phyloP scores from a whole-genome alignment of 1,139 yeast genomes.

The Nakaseomyces glabratus region DNA sequence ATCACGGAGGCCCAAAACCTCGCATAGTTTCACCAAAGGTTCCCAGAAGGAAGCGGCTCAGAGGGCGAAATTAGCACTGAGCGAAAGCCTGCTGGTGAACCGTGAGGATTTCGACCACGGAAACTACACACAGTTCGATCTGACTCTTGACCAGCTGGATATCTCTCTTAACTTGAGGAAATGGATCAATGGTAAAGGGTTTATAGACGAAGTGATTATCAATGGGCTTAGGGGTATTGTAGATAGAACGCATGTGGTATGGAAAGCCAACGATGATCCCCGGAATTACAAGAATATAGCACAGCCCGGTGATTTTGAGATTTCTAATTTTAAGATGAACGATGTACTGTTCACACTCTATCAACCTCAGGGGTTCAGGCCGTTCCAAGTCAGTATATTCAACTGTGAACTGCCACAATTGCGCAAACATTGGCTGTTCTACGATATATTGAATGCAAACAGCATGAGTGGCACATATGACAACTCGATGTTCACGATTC shows the following conservation, averaged over 20 bases:
- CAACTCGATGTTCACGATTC: slow-evolving; percentile 84
- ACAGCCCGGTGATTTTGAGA: slow-evolving; percentile 86
- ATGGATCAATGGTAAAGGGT: slow-evolving; percentile 88
- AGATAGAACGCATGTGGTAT: slow-evolving; percentile 77
- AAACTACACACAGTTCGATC: slow-evolving; percentile 88
- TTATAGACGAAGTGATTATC: slow-evolving; percentile 70
- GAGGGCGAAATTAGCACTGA: slow-evolving; percentile 27
- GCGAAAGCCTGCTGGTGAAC: slow-evolving; percentile 24
- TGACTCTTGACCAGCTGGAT: slow-evolving; percentile 78
- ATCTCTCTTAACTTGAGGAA: slow-evolving; percentile 71
- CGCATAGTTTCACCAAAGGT: slow-evolving; percentile 49
- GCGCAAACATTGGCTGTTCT: slow-evolving; percentile 87
- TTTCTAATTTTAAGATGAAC: slow-evolving; percentile 70
- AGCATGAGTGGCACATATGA: slow-evolving; percentile 88
- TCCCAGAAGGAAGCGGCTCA: slow-evolving; percentile 40
- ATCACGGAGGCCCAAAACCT: slow-evolving; percentile 57
- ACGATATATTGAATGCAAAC: slow-evolving; percentile 76
- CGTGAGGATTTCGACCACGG: slow-evolving; percentile 62
- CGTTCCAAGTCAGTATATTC: slow-evolving; percentile 78
- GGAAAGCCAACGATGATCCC: slow-evolving; percentile 81
- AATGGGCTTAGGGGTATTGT: slow-evolving; percentile 85
- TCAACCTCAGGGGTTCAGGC: slow-evolving; percentile 75
- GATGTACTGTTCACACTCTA: slow-evolving; percentile 73
- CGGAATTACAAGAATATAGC: slow-evolving; percentile 65
- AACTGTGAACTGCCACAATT: slow-evolving; percentile 71